These are phyloP conservation scores for Xylogone sp. DNA, from an alignment of 2,329 filamentous ascomycete genomes.

Conservation along the genomic window DNA sequence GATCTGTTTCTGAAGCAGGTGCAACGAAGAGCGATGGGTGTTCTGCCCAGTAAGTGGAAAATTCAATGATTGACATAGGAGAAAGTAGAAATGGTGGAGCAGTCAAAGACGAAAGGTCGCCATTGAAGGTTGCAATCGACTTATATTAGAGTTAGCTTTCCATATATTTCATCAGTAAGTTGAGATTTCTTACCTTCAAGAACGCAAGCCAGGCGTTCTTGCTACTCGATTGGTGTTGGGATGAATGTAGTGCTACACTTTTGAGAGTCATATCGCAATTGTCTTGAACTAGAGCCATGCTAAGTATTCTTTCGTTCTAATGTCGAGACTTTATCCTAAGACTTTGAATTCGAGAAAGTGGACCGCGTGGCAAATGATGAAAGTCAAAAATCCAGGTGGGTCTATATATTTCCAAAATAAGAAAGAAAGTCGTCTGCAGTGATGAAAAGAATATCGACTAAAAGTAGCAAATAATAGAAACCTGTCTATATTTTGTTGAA, in stretches of 20 bases:
- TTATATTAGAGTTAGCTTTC: constrained; percentile 1
- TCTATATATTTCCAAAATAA: no score
- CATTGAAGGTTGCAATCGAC: constrained; percentile 80
- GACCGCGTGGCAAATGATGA: no score
- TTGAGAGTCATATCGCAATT: not conserved
- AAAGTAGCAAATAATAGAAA: no score
- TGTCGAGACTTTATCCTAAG: no score
- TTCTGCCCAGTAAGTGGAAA: constrained; percentile 78
- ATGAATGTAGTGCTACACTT: not conserved
- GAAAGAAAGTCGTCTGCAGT: no score
- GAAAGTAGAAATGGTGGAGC: constrained; percentile 83
- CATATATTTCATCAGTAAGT: not conserved
- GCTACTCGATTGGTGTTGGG: not conserved
- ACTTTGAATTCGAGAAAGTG: no score
- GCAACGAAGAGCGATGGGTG: constrained; percentile 76
- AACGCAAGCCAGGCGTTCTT: constrained; percentile 26
- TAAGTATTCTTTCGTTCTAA: not conserved
- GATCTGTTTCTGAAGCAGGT: constrained; percentile 72
- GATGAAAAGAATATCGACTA: no score
- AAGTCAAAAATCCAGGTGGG: no score
- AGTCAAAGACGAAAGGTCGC: constrained; percentile 75
- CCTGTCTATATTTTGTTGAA: no score
- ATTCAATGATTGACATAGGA: constrained; percentile 73
- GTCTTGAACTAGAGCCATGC: not conserved
- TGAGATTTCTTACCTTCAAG: constrained; percentile 20